phyloP scores from a whole-genome alignment of 371 early-diverging fungal species.

The Lichtheimia hyalospora region DNA sequence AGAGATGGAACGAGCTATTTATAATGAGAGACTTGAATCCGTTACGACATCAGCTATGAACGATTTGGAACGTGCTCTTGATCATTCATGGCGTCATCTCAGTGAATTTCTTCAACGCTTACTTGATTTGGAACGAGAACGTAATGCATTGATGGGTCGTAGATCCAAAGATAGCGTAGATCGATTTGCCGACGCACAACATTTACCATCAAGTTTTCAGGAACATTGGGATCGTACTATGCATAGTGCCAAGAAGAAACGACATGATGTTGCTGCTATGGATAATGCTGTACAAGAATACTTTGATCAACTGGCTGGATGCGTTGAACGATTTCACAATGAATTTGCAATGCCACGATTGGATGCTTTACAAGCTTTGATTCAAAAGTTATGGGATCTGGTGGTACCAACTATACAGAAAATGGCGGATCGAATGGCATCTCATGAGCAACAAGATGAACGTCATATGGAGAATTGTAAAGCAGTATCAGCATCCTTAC shows the following conservation, averaged over 20 bases:
- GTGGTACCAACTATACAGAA: slow-evolving; percentile 39
- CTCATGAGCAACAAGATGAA: slow-evolving; percentile 18
- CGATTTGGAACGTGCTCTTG: slow-evolving; percentile 35
- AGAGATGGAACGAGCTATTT: slow-evolving; percentile 66
- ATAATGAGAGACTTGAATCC: slow-evolving; percentile 58
- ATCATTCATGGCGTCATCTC: slow-evolving; percentile 47
- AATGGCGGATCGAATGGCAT: slow-evolving; percentile 40
- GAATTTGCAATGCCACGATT: slow-evolving; percentile 33
- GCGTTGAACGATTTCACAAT: slow-evolving; percentile 20
- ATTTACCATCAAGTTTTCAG: slow-evolving; percentile 25
- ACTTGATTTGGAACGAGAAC: slow-evolving; percentile 29
- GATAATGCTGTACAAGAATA: slow-evolving; percentile 54
- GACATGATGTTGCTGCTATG: slow-evolving; percentile 41
- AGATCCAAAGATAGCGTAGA: slow-evolving; percentile 32
- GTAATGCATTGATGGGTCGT: slow-evolving; percentile 36
- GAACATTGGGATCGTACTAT: slow-evolving; percentile 26
- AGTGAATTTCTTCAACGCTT: slow-evolving; percentile 45
- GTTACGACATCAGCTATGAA: slow-evolving; percentile 36
- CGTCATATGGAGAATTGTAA: slow-evolving; percentile 21
- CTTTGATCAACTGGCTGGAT: slow-evolving; percentile 31
- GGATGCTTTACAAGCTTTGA: slow-evolving; percentile 22
- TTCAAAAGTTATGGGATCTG: slow-evolving; percentile 35
- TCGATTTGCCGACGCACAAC: slow-evolving; percentile 26
- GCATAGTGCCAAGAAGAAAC: slow-evolving; percentile 11
- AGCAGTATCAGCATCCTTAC: slow-evolving; percentile 23